Percentiles rank a stretch among this genome's conserved stretches.
phyloP scores from a whole-genome alignment of 2,329 filamentous ascomycete species.

The Hymenoscyphus infarciens region DNA sequence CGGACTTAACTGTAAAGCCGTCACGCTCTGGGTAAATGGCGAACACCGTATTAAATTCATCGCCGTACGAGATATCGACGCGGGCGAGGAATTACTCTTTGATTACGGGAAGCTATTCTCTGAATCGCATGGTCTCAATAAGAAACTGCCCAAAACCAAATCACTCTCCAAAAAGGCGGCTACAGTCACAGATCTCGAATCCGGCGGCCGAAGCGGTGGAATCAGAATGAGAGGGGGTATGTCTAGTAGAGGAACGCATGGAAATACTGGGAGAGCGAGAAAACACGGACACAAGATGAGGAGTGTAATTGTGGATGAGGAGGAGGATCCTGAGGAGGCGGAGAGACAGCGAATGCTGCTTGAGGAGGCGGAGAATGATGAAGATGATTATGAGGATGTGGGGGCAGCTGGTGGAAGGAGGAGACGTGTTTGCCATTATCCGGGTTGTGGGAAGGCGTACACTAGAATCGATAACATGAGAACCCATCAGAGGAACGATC shows the following conservation, averaged over 20 bases:
- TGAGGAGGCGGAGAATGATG: neutral
- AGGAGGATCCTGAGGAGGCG: neutral
- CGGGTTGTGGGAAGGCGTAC: neutral
- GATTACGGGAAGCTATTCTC: slow-evolving; percentile 72
- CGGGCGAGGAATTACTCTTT: slow-evolving; percentile 77
- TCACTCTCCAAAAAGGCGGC: too few relatives aligned
- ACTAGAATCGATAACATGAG: neutral
- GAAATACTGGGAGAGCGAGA: neutral
- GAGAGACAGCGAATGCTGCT: neutral
- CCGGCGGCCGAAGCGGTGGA: neutral
- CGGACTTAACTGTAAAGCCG: slow-evolving; percentile 60
- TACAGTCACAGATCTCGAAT: neutral
- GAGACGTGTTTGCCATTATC: neutral
- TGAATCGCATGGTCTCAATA: slow-evolving; percentile 47
- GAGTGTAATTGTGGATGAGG: neutral
- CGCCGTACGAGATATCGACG: slow-evolving; percentile 61
- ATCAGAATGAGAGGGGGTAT: neutral
- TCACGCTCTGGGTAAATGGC: slow-evolving; percentile 69
- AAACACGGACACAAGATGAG: neutral
- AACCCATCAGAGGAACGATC: neutral
- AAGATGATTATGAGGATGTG: slow-evolving; percentile 1
- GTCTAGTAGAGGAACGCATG: neutral
- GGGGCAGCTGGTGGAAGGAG: neutral
- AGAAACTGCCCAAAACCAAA: slow-evolving; percentile 37
- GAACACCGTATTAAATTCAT: slow-evolving; percentile 74